Conservation (phyloP, 1,284 basidiomycete species). For the Laetiporus sulphureus region DNA sequence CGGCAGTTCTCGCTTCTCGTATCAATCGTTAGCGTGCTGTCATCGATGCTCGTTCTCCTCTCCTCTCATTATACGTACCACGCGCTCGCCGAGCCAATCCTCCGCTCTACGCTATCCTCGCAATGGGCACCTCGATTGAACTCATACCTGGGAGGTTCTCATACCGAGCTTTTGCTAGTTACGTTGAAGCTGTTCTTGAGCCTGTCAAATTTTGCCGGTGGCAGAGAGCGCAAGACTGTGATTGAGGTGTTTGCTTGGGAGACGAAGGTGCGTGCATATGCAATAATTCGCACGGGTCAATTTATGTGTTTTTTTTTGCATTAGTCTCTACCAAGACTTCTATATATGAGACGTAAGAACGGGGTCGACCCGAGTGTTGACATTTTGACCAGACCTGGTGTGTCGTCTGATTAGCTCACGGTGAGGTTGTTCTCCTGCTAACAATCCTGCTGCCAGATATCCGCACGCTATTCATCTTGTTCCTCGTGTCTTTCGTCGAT, state of each 20-base stretch:
- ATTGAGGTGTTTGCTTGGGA: slow-evolving; percentile 72
- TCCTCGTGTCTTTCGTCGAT: slow-evolving; percentile 66
- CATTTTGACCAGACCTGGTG: slow-evolving; percentile 50
- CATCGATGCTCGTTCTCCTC: slow-evolving; percentile 50
- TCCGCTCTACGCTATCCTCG: slow-evolving; percentile 49
- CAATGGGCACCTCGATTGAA: slow-evolving; percentile 50
- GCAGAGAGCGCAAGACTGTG: slow-evolving; percentile 52
- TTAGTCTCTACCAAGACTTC: slow-evolving; percentile 58
- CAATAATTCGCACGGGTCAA: not conserved
- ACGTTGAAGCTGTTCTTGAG: slow-evolving; percentile 57
- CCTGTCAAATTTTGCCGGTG: slow-evolving; percentile 57
- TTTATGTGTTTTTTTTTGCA: not conserved
- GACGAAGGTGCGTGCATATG: slow-evolving; percentile 43
- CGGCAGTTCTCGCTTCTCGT: slow-evolving; percentile 38
- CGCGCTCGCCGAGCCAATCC: slow-evolving; percentile 47
- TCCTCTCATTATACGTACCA: slow-evolving; percentile 64
- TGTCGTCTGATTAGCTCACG: slow-evolving; percentile 10
- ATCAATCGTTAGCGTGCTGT: slow-evolving; percentile 44
- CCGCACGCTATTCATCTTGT: slow-evolving; percentile 58
- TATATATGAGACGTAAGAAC: slow-evolving; percentile 60
- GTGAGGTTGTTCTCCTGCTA: not conserved
- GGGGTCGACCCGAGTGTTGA: slow-evolving; percentile 35
- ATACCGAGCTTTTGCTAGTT: slow-evolving; percentile 57
- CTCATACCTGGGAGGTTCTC: slow-evolving; percentile 47
- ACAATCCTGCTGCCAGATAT: slow-evolving; percentile 43